Conservation (phyloP, 2,329 filamentous ascomycete species). For the Calonectria pseudoreteaudii region DNA sequence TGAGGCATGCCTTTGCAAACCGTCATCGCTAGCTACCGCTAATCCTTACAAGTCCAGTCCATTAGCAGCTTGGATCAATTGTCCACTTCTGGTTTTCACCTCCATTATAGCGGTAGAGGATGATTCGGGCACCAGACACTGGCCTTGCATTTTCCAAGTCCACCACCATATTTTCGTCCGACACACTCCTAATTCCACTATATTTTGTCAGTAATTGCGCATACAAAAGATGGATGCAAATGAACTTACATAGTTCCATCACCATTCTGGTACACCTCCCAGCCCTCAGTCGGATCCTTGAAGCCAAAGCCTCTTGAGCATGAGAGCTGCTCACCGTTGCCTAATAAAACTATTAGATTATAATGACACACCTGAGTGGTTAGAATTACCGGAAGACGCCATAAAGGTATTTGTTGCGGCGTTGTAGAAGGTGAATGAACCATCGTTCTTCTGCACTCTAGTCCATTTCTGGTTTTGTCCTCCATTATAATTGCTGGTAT, state of each 20-base stretch:
- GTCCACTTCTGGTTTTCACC: background rate
- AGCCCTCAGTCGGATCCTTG: background rate
- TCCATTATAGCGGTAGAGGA: background rate
- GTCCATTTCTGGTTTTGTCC: background rate
- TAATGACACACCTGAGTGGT: background rate
- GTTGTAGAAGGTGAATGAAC: background rate
- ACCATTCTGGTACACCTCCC: background rate
- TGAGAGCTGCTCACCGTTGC: background rate
- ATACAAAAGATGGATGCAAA: background rate
- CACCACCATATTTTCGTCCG: background rate
- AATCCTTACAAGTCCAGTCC: background rate
- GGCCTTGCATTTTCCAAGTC: background rate
- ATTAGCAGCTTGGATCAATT: background rate
- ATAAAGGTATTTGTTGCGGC: background rate
- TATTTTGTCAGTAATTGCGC: background rate
- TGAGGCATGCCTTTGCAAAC: no score
- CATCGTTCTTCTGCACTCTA: background rate
- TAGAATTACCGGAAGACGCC: background rate
- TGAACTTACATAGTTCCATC: background rate
- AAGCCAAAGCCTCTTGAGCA: background rate
- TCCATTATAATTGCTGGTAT: background rate
- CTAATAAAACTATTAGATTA: background rate
- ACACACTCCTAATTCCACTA: background rate
- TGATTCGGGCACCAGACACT: background rate
- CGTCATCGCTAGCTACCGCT: no score